Conservation (phyloP, 495 filamentous ascomycete species). For the Terfezia claveryi region DNA sequence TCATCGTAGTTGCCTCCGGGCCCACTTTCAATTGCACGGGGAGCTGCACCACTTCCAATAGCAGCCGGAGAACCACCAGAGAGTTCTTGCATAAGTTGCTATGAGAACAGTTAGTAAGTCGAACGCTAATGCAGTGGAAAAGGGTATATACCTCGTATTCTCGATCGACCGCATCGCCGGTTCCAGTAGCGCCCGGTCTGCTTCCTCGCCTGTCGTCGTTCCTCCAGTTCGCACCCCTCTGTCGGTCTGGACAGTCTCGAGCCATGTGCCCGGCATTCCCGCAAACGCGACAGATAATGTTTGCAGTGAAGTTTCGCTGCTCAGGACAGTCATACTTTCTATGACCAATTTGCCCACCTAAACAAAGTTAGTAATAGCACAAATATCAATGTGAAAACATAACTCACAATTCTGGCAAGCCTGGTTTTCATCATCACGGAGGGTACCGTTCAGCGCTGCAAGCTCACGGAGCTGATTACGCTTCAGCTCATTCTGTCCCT, state of each 20-base stretch:
- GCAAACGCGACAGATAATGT: constrained; percentile 97
- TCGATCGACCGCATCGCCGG: constrained; percentile 71
- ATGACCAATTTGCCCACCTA: constrained; percentile 88
- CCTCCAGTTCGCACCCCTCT: constrained; percentile 76
- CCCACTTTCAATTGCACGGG: constrained; percentile 72
- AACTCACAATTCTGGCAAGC: constrained; percentile 90
- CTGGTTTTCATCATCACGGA: constrained; percentile 78
- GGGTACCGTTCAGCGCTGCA: constrained; percentile 59
- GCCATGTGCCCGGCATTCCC: constrained; percentile 89
- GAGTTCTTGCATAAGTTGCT: constrained; percentile 97
- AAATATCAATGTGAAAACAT: background rate
- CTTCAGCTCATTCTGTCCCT: constrained; percentile 63
- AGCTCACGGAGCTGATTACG: constrained; percentile 62
- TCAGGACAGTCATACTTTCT: constrained; percentile 97
- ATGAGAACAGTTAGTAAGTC: constrained; percentile 20
- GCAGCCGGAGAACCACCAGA: constrained; percentile 46
- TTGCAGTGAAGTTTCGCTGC: constrained; percentile 91
- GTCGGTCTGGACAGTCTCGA: constrained; percentile 78
- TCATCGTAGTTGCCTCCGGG: constrained; percentile 35
- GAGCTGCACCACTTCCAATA: constrained; percentile 31
- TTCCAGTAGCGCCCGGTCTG: constrained; percentile 33
- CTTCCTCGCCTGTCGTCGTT: constrained; percentile 27
- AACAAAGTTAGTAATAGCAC: constrained; percentile 2
- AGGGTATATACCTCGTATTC: constrained; percentile 63
- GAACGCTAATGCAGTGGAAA: background rate